Evolutionary conservation across 1,139 yeast genomes (phyloP), one percentile per base, ranked within the genome.

Genomic region (Yamadazyma taylorii): DNA sequence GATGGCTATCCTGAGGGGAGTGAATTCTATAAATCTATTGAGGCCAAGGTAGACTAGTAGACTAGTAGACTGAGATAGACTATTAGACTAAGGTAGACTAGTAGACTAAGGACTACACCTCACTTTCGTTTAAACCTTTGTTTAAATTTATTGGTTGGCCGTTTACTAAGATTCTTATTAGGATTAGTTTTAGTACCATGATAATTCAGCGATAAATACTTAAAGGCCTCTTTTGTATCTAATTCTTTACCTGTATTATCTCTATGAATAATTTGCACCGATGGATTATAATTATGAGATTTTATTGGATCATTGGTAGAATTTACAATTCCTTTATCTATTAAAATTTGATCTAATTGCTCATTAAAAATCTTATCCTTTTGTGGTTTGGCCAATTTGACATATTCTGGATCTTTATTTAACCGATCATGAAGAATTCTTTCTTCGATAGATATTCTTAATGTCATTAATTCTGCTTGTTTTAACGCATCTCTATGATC

Each of bases 171-270:
- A 31, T 40, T 32, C 34, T 38, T 33, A 36, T 32, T 36, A 33
- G 38, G 35, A 17, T 38, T 33, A 22, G 41, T 47, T 12, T 48
- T 49, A 4, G 62, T 58, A 1, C 96, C 97, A 57, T 92, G 97
- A 62, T 88, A 90, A 48, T 83, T 82, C 48, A 86, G 95, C 1
- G 96, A 87, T 38, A 89, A 57, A 43, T 80, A 79, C 61, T 88
- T 90, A 65, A 81, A 90, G 0, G 97, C 97, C 45, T 85, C 86
- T 56, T 85, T 88, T 2, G 81, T 72, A 32, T 71, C 66, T 36
- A 92, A 60, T 16, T 69, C 70, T 34, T 79, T 70, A 1, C 97
- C 97, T 5, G 66, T 56, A 29, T 81, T 86, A 57, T 90, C 96
- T 33, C 70, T 73, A 57, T 89, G 87, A 26, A 70, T 73, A 7